These are phyloP conservation scores for Phialocephala sp. DNA, from an alignment of 2,329 filamentous ascomycete genomes.

Conservation along the genomic window DNA sequence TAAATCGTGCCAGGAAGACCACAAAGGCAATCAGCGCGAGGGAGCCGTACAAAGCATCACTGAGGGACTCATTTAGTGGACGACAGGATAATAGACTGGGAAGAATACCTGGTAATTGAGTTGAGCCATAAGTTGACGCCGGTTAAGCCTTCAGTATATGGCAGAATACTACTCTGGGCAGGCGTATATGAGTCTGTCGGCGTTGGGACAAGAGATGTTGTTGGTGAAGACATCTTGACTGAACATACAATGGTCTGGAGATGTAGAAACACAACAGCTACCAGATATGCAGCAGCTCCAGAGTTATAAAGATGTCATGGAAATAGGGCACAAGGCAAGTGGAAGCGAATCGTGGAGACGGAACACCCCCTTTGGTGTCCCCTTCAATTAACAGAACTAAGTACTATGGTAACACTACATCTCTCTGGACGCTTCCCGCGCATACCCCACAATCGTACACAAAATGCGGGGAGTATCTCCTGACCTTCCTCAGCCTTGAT, in stretches of 20 bases:
- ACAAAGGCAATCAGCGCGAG: slow-evolving; percentile 18
- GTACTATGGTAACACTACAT: neutral
- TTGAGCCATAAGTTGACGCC: slow-evolving; percentile 29
- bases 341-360: neutral
- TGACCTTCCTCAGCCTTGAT: neutral
- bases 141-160: slow-evolving; percentile 25
- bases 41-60: slow-evolving; percentile 17
- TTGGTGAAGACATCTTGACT: neutral
- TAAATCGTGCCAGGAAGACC: slow-evolving; percentile 14
- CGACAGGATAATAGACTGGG: neutral
- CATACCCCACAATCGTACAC: neutral
- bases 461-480: neutral
- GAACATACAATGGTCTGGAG: neutral
- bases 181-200: slow-evolving; percentile 7
- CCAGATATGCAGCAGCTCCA: neutral
- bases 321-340: neutral
- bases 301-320: neutral
- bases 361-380: neutral
- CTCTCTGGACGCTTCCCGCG: neutral
- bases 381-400: neutral
- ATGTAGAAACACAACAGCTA: neutral
- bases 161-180: slow-evolving; percentile 17
- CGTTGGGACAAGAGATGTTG: neutral
- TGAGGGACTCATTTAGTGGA: neutral
- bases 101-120: slow-evolving; percentile 18